A percentile compares a stretch with the other conserved stretches of the same genome.
These are phyloP conservation scores for Cyphellophora europaea DNA, from an alignment of 2,329 filamentous ascomycete genomes.

Conservation along the genomic window DNA sequence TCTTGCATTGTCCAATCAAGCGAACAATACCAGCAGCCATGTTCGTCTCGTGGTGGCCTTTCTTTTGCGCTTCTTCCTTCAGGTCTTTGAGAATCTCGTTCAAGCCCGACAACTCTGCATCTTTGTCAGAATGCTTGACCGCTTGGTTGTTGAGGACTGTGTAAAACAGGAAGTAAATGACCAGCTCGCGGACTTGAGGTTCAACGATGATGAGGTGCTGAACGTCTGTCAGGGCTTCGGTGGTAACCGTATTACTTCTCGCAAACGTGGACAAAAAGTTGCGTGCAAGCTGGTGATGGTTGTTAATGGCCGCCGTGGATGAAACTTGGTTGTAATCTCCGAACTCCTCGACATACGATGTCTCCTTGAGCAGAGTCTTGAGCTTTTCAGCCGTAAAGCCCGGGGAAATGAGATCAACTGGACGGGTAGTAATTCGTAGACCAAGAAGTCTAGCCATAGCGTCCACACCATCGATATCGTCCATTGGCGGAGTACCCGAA, in stretches of 20 bases:
- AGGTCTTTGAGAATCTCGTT: conserved; percentile 9
- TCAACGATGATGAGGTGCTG: neutral
- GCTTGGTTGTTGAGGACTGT: neutral
- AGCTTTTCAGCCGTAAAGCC: conserved; percentile 97
- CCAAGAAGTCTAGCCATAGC: conserved; percentile 48
- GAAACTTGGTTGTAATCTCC: conserved; percentile 39
- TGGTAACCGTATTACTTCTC: conserved; percentile 23
- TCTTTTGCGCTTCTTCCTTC: neutral
- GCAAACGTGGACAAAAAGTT: conserved; percentile 46
- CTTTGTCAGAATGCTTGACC: neutral
- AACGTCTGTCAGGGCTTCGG: neutral
- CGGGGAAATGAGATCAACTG: conserved; percentile 31
- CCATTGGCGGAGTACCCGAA: conserved; percentile 52
- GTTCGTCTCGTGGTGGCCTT: neutral
- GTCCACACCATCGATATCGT: conserved; percentile 51
- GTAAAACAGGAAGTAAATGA: neutral
- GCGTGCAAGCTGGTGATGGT: conserved; percentile 39
- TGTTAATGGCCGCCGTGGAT: conserved; percentile 30
- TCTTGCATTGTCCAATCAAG: neutral
- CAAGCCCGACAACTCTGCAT: neutral
- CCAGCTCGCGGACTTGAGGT: neutral
- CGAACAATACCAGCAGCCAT: neutral
- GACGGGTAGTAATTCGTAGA: conserved; percentile 38
- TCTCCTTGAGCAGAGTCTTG: conserved; percentile 61
- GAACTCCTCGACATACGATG: conserved; percentile 47